These are phyloP conservation scores for Xylaria acuta DNA, from an alignment of 495 filamentous ascomycete species.

Conservation along the genomic window DNA sequence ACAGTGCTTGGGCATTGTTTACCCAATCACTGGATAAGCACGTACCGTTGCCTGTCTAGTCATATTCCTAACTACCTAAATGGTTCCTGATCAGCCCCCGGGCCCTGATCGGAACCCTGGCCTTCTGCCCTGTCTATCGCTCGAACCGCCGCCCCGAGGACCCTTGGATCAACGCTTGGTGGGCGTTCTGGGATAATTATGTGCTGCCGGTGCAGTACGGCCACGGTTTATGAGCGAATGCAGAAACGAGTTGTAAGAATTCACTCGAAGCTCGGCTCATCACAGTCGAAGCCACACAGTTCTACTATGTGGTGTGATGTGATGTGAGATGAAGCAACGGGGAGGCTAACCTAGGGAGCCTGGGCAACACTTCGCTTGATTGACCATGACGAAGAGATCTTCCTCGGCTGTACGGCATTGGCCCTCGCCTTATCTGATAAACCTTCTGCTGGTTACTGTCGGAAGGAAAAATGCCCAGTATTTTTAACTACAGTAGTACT, in stretches of 20 bases:
- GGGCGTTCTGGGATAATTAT: background rate
- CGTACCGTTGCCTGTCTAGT: background rate
- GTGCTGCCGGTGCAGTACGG: background rate
- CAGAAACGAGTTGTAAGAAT: background rate
- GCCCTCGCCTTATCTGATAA: background rate
- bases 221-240: background rate
- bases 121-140: background rate
- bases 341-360: background rate
- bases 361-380: slow-evolving; percentile 10
- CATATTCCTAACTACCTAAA: slow-evolving; percentile 8
- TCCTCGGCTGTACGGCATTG: background rate
- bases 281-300: slow-evolving; percentile 4
- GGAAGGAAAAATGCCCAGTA: background rate
- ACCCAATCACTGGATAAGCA: background rate
- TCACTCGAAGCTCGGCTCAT: background rate
- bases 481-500: background rate
- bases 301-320: background rate
- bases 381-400: background rate
- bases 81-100: slow-evolving; percentile 2
- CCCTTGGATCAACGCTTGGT: slow-evolving; percentile 11
- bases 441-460: background rate
- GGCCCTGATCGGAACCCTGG: background rate
- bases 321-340: background rate
- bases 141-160: background rate
- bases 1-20: background rate